phyloP scores from a whole-genome alignment of 257 asterid genomes.

The Cinchona pubescens region DNA sequence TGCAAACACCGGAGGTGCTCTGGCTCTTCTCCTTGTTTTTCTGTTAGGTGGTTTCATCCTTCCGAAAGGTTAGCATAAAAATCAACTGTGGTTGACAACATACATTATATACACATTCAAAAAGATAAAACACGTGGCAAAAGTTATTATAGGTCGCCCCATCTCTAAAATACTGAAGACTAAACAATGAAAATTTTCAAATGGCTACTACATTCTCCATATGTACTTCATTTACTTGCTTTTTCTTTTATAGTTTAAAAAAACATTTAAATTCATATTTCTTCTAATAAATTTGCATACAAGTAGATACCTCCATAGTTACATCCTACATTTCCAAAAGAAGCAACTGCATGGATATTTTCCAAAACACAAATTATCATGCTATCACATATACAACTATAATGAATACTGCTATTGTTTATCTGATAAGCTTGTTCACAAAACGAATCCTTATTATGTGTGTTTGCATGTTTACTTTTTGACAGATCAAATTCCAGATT shows the following conservation, averaged over 20 bases:
- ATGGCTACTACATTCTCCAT: too few relatives aligned
- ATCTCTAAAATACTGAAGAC: not conserved
- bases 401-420: not conserved
- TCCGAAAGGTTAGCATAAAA: conserved; percentile 47
- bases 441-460: not conserved
- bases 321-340: not conserved
- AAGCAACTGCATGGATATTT: not conserved
- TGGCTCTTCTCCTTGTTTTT: conserved; percentile 50
- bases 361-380: not conserved
- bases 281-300: not conserved
- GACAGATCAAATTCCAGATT: conserved; percentile 49
- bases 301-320: not conserved
- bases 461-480: conserved; percentile 9
- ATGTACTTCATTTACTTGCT: too few relatives aligned
- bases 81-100: not conserved
- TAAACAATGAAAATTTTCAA: not conserved
- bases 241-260: too few relatives aligned
- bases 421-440: not conserved
- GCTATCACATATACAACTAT: not conserved
- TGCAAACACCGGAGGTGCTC: conserved; percentile 60
- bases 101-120: not conserved
- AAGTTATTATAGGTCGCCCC: not conserved
- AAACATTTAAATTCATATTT: not conserved
- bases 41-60: conserved; percentile 72
- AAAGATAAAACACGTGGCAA: not conserved